Evolutionary conservation across 139 green algal genomes (phyloP).

Genomic region (Microglena sp.): DNA sequence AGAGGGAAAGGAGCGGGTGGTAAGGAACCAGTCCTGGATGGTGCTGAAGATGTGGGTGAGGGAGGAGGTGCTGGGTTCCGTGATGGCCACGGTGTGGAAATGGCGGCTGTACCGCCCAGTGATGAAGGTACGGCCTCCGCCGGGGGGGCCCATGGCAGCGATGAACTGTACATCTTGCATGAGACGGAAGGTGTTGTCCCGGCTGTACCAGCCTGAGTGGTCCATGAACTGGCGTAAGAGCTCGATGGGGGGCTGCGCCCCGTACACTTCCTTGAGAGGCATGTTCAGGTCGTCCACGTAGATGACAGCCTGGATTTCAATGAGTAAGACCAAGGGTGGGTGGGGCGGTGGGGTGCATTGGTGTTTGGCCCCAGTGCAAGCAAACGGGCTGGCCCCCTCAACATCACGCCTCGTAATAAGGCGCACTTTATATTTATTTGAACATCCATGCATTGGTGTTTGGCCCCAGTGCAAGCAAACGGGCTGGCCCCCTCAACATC

Average conservation of each 20-base stretch:
- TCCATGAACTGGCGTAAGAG: slow-evolving; percentile 74
- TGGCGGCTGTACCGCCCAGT: slow-evolving; percentile 55
- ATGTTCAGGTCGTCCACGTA: slow-evolving; percentile 72
- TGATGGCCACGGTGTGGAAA: slow-evolving; percentile 39
- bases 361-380: too few species aligned
- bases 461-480: too few species aligned
- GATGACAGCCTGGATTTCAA: slow-evolving; percentile 36
- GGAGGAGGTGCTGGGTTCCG: slow-evolving; percentile 27
- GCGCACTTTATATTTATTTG: too few species aligned
- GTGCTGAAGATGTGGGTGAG: slow-evolving; percentile 56
- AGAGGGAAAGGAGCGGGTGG: slow-evolving; percentile 23
- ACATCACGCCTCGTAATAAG: too few species aligned
- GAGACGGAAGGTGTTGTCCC: slow-evolving; percentile 54
- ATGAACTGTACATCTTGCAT: slow-evolving; percentile 48
- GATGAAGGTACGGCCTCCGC: slow-evolving; percentile 50
- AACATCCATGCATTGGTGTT: too few species aligned
- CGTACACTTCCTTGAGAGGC: slow-evolving; percentile 49
- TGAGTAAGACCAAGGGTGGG: too few species aligned
- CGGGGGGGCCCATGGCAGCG: slow-evolving; percentile 56
- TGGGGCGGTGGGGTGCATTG: too few species aligned
- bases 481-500: too few species aligned
- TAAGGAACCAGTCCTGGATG: slow-evolving; percentile 55
- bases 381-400: too few species aligned
- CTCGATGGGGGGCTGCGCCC: slow-evolving; percentile 66
- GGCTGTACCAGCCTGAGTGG: slow-evolving; percentile 63